phyloP scores from a whole-genome alignment of 345 rosid genomes.

The Cardamine occulta region DNA sequence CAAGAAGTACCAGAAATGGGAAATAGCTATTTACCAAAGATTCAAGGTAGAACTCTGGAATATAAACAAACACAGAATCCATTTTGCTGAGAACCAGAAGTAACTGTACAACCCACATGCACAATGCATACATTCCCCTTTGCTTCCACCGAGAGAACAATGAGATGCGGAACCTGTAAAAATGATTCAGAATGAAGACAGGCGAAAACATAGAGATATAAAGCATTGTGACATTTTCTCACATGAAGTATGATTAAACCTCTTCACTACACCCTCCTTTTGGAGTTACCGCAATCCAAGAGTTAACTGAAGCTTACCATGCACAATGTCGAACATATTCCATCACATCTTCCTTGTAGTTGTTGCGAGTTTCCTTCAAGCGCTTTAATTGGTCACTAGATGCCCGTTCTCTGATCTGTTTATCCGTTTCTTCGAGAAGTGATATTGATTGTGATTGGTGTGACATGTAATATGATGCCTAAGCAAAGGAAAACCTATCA shows the following conservation, averaged over 20 bases:
- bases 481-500: constrained; percentile 43
- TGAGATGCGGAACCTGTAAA: constrained; percentile 80
- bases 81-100: constrained; percentile 86
- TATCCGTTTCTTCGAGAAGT: constrained; percentile 90
- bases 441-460: constrained; percentile 88
- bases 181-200: constrained; percentile 20
- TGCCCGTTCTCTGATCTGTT: constrained; percentile 77
- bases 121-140: constrained; percentile 96
- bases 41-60: constrained; percentile 93
- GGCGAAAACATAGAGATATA: constrained; percentile 27
- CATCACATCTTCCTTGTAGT: constrained; percentile 79
- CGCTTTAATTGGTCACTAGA: constrained; percentile 73
- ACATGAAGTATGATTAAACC: not conserved
- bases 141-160: constrained; percentile 95
- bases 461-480: constrained; percentile 91
- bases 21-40: constrained; percentile 64
- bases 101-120: constrained; percentile 93
- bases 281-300: constrained; percentile 11
- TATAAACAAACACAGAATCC: constrained; percentile 76
- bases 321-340: constrained; percentile 85
- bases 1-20: not conserved
- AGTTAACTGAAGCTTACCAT: constrained; percentile 60
- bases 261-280: constrained; percentile 7
- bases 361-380: constrained; percentile 90
- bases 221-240: constrained; percentile 4